Evolutionary conservation across 371 early-diverging fungal genomes (phyloP), one percentile per base, ranked within the genome.

Genomic region (Mucor saturninus): DNA sequence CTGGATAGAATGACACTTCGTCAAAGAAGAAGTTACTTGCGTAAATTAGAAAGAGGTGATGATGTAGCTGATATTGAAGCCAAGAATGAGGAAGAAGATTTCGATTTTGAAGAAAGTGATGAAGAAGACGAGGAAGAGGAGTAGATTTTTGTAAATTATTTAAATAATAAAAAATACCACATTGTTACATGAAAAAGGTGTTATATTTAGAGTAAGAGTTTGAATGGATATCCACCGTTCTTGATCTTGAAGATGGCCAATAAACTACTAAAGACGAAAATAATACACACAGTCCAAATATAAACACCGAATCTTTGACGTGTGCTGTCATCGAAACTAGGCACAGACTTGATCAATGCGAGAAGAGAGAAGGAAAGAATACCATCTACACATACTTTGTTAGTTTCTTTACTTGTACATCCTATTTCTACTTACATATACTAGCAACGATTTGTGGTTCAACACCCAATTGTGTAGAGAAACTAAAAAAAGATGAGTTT

Each of bases 1-100:
- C 77, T 97, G 59, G 78, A 73, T 32, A 69, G 75, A 56, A 86
- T 97, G 89, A 81, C 87, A 9, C 94, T 96, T 74, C 91, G 98
- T 59, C 90, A 95, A 67, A 89, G 93, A 63, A 81, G 97, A 66
- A 85, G 91, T 39, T 93, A 91, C 62, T 71, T 92, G 59, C 77
- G 97, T 32, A 91, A 92, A 73, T 61, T 95, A 48, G 92, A 89
- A 58, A 82, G 85, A 48, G 93, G 89, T 13, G 87, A 89, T 35
- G 79, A 81, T 53, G 66, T 77, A 11, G 62, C 77, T 21, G 65
- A 65, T 29, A 72, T 77, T 52, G 69, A 73, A 4, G 58, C 54
- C 14, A 74, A 75, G 49, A 75, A 71, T 13, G 50, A 50, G 11
- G 77, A 77, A 9, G 79, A 81, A 35, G 82, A 79, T 43, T 78